These are phyloP conservation scores for Luzula sylvatica DNA, from an alignment of 176 grass and related monocot genomes.

Conservation along the genomic window DNA sequence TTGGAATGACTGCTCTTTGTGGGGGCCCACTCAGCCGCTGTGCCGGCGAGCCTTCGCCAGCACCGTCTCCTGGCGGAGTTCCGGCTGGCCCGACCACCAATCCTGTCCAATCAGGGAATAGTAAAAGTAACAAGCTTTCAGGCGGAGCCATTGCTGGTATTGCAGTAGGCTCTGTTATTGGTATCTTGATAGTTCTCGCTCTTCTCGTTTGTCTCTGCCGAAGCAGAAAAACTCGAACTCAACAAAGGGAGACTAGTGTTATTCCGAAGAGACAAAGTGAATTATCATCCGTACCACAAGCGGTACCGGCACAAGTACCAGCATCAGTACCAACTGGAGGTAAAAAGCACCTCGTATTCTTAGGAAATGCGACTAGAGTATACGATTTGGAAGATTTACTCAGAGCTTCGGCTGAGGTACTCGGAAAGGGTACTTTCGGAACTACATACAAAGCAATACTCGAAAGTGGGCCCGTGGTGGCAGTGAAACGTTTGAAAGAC, in stretches of 20 bases:
- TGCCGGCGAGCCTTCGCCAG: not conserved
- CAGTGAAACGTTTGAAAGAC: conserved; percentile 61
- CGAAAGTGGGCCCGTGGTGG: conserved; percentile 49
- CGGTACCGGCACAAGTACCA: conserved; percentile 6
- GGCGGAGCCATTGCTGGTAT: conserved; percentile 46
- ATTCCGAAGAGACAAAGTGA: conserved; percentile 8
- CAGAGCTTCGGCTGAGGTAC: conserved; percentile 69
- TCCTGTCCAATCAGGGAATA: not conserved
- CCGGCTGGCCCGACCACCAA: not conserved
- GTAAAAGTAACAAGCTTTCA: conserved; percentile 27
- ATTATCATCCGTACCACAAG: conserved; percentile 6
- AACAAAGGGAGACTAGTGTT: conserved; percentile 15
- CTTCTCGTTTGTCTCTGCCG: conserved; percentile 23
- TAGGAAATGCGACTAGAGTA: conserved; percentile 27
- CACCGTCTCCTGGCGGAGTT: not conserved
- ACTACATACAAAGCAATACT: conserved; percentile 80
- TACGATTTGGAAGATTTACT: conserved; percentile 79
- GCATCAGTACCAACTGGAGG: not conserved
- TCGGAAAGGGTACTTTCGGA: conserved; percentile 47
- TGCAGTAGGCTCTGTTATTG: conserved; percentile 16
- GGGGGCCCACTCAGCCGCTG: conserved; percentile 26
- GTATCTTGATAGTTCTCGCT: conserved; percentile 27
- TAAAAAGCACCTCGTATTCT: conserved; percentile 64
- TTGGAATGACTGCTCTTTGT: conserved; percentile 39
- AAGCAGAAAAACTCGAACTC: not conserved